phyloP scores from a whole-genome alignment of 169 alveolate genomes.

The Cryptosporidium baileyi region DNA sequence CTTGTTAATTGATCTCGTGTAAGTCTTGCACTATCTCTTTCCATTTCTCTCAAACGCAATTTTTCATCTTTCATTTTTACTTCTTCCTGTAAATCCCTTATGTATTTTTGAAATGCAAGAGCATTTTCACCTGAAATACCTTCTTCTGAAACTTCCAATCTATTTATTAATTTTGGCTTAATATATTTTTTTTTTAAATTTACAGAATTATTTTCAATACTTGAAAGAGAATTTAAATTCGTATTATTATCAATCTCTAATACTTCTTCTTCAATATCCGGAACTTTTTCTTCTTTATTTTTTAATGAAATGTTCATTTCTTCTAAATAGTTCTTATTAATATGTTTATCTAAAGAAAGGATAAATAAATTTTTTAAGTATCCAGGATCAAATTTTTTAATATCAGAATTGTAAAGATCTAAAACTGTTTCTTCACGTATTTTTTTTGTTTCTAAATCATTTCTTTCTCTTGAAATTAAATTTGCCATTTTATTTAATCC shows the following conservation, averaged over 20 bases:
- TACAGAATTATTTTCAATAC: background rate
- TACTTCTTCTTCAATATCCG: background rate
- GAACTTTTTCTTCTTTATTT: background rate
- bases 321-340: background rate
- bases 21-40: conserved; percentile 67
- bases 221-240: background rate
- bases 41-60: conserved; percentile 63
- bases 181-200: background rate
- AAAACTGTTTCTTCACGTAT: conserved; percentile 9
- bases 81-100: conserved; percentile 59
- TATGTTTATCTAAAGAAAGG: background rate
- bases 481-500: conserved; percentile 43
- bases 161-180: conserved; percentile 45
- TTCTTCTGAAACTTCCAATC: conserved; percentile 46
- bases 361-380: conserved; percentile 25
- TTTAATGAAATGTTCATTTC: background rate
- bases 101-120: conserved; percentile 62
- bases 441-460: background rate
- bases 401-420: background rate
- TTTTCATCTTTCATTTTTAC: conserved; percentile 70
- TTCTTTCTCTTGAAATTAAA: conserved; percentile 16
- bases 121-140: conserved; percentile 71
- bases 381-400: background rate
- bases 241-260: background rate
- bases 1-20: conserved; percentile 60